Evolutionary conservation across 345 rosid genomes (phyloP).

Genomic region (Populus nigra): DNA sequence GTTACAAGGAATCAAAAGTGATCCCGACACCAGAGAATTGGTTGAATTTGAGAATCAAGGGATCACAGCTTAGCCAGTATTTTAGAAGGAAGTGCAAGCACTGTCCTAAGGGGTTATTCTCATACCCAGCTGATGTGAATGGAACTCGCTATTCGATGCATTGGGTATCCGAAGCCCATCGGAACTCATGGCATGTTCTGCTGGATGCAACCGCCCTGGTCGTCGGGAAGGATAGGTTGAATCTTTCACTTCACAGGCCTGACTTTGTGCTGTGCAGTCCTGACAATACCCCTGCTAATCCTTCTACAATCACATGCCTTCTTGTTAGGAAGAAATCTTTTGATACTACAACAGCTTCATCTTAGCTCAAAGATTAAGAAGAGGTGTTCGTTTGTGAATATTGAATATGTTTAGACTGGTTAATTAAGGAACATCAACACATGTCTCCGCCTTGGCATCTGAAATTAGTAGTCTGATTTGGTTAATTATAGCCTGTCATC

Average conservation of each 20-base stretch:
- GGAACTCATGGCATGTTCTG: constrained; percentile 72
- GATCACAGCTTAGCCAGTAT: constrained; percentile 71
- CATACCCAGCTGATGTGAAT: constrained; percentile 56
- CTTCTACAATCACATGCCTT: constrained; percentile 56
- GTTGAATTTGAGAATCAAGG: constrained; percentile 75
- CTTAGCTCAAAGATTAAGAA: constrained; percentile 17
- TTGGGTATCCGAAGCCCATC: constrained; percentile 71
- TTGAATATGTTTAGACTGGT: constrained; percentile 7
- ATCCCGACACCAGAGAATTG: constrained; percentile 60
- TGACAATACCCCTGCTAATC: constrained; percentile 42
- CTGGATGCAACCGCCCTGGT: constrained; percentile 54
- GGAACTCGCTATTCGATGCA: constrained; percentile 64
- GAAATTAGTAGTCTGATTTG: constrained; percentile 12
- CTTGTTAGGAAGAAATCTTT: constrained; percentile 66
- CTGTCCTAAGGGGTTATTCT: constrained; percentile 58
- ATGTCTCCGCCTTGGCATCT: constrained; percentile 7
- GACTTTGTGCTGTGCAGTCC: constrained; percentile 59
- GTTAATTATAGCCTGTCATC: constrained; percentile 1
- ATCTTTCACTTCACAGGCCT: constrained; percentile 61
- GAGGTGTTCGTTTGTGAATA: constrained; percentile 12
- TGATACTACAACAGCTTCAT: constrained; percentile 36
- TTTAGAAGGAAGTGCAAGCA: constrained; percentile 67
- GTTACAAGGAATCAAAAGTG: constrained; percentile 59
- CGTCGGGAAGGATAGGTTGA: constrained; percentile 45
- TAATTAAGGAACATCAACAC: constrained; percentile 3